phyloP scores from a whole-genome alignment of 148 eudicot genomes.

The Camellia japonica region DNA sequence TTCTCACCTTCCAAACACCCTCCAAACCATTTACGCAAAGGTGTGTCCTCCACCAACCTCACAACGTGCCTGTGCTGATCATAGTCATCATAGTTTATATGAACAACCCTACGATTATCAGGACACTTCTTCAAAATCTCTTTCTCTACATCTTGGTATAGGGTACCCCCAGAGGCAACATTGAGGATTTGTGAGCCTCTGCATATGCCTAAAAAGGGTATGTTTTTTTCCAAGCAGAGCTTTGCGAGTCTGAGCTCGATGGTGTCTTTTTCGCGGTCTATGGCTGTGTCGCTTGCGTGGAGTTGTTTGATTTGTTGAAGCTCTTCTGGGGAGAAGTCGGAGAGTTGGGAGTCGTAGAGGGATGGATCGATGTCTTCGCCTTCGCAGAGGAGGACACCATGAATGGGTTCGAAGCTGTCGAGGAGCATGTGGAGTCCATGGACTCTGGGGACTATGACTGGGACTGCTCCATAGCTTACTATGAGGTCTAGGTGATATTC shows the following conservation, averaged over 20 bases:
- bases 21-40: slow-evolving; percentile 60
- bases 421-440: slow-evolving; percentile 61
- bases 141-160: slow-evolving; percentile 64
- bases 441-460: slow-evolving; percentile 82
- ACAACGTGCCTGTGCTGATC: slow-evolving; percentile 72
- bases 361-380: slow-evolving; percentile 89
- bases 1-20: slow-evolving; percentile 37
- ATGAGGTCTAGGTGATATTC: slow-evolving; percentile 82
- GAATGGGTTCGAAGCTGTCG: slow-evolving; percentile 79
- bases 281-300: slow-evolving; percentile 76
- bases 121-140: slow-evolving; percentile 38
- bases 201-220: slow-evolving; percentile 80
- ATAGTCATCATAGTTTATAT: slow-evolving; percentile 66
- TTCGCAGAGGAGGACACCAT: slow-evolving; percentile 83
- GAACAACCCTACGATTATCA: slow-evolving; percentile 42
- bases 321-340: slow-evolving; percentile 46
- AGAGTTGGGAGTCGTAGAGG: slow-evolving; percentile 35
- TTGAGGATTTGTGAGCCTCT: slow-evolving; percentile 86
- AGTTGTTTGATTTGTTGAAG: slow-evolving; percentile 47
- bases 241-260: slow-evolving; percentile 66
- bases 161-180: slow-evolving; percentile 83
- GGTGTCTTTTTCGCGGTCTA: slow-evolving; percentile 53
- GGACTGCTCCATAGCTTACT: slow-evolving; percentile 76
- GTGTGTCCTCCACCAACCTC: slow-evolving; percentile 50
- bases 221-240: slow-evolving; percentile 72